These are phyloP conservation scores for Solanum gandarillasii DNA, from an alignment of 257 asterid species.

Conservation along the genomic window DNA sequence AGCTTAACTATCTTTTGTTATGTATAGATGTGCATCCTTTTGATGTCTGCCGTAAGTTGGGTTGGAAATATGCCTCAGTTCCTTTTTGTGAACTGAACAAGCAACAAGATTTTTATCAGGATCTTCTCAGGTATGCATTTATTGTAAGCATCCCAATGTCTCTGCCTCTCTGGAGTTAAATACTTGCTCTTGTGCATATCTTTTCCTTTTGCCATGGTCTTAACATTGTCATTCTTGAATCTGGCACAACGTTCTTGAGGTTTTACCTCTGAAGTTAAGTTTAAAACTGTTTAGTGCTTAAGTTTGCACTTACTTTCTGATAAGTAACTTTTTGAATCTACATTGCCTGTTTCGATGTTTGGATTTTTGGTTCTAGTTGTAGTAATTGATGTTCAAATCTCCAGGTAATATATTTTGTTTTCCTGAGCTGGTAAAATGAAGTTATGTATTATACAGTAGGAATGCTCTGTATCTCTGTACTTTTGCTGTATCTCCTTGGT, in stretches of 20 bases:
- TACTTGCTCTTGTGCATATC: not conserved
- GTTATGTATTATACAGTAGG: not conserved
- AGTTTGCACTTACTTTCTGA: not conserved
- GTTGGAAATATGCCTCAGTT: constrained; percentile 67
- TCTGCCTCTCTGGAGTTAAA: not conserved
- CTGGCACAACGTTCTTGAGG: not conserved
- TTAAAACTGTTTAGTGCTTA: not conserved
- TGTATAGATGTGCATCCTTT: constrained; percentile 78
- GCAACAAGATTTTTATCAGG: constrained; percentile 57
- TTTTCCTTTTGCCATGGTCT: not conserved
- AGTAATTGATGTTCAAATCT: not conserved
- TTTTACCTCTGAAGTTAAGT: not conserved
- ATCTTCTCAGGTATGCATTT: constrained; percentile 66
- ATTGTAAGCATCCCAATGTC: not conserved
- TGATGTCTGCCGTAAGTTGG: constrained; percentile 87
- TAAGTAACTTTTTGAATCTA: not conserved
- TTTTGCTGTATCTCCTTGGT: not conserved
- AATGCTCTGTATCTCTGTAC: not conserved
- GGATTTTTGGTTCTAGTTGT: not conserved
- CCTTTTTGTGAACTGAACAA: constrained; percentile 61
- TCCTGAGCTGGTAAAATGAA: not conserved
- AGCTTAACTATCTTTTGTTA: constrained; percentile 7
- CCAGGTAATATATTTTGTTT: not conserved
- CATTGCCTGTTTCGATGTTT: not conserved
- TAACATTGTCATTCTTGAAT: not conserved